Evolutionary conservation across 495 filamentous ascomycete genomes (phyloP).

Genomic region (Venustampulla echinocandica): DNA sequence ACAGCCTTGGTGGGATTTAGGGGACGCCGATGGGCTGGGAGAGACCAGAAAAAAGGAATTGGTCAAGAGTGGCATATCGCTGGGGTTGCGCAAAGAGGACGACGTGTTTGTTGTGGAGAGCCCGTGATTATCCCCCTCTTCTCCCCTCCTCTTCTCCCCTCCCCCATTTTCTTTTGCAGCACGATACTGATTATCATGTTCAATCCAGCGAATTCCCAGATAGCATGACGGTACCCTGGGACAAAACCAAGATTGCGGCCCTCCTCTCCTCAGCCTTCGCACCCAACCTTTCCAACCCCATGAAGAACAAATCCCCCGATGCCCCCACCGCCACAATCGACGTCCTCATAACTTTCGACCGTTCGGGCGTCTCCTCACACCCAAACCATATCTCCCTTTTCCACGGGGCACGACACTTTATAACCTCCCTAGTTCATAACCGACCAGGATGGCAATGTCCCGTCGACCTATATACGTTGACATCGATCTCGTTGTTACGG

Average conservation of each 20-base stretch:
- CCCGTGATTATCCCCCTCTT: slow-evolving; percentile 28
- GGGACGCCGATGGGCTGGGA: slow-evolving; percentile 81
- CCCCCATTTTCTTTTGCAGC: not conserved
- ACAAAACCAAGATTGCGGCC: slow-evolving; percentile 53
- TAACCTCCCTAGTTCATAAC: slow-evolving; percentile 50
- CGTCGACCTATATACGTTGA: slow-evolving; percentile 76
- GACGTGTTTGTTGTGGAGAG: slow-evolving; percentile 81
- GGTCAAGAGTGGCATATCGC: slow-evolving; percentile 58
- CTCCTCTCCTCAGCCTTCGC: slow-evolving; percentile 63
- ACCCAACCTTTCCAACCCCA: slow-evolving; percentile 40
- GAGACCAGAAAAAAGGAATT: slow-evolving; percentile 75
- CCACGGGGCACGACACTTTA: slow-evolving; percentile 68
- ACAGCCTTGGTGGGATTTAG: slow-evolving; percentile 32
- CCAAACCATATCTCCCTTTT: slow-evolving; percentile 87
- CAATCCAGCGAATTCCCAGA: slow-evolving; percentile 69
- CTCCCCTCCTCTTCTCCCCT: not conserved
- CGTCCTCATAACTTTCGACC: slow-evolving; percentile 82
- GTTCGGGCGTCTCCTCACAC: slow-evolving; percentile 68
- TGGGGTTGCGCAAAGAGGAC: slow-evolving; percentile 62
- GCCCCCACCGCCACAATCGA: slow-evolving; percentile 60
- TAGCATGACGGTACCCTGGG: slow-evolving; percentile 73
- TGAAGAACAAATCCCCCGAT: slow-evolving; percentile 26
- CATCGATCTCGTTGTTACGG: slow-evolving; percentile 54
- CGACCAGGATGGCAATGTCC: slow-evolving; percentile 61
- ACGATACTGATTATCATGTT: not conserved